Base-by-base conservation (phyloP, 768 basidiomycete species). In the Leccinum barrowsii region DNA sequence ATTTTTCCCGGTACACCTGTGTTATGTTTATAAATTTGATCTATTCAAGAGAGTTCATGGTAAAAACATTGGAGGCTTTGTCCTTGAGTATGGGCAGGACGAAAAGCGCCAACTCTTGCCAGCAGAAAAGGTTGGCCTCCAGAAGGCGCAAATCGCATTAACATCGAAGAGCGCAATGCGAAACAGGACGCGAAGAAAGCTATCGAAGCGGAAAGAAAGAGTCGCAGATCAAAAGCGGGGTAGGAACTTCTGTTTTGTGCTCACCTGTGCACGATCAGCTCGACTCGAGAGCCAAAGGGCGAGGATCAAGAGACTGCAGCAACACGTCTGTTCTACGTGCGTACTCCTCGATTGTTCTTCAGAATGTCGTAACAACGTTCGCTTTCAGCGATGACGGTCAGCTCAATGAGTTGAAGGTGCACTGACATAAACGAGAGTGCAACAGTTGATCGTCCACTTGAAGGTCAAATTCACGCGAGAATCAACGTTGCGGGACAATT, bases 401-500 rank as follows among this genome's bases (percentile, higher is more conserved):
- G 66, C 62, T 92, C 7, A 76, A 78, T 3, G 75, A 76, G 13
- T 66, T 91, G 61, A 85, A 80, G 62, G 64, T 74, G 2, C 86
- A 85, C 30, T 30, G 30, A 70, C 92, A 94, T 69, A 90, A 89
- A 61, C 83, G 85, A 61, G 94, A 97, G 70, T 89, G 89, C 77
- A 94, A 94, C 68, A 92, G 93, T 30, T 30, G 30, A 30, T 30
- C 30, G 15, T 77, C 28, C 11, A 97, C 73, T 79, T 98, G 64
- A 96, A 98, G 72, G 89, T 89, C 55, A 93, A 92, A 68, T 95
- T 87, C 73, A 89, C 84, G 3, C 82, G 96, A 24, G 97, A 99
- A 75, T 83, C 86, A 8, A 79, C 80, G 1, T 83, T 97, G 78
- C 83, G 95, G 34, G 78, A 78, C 58, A 86, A 86, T 64, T 78